phyloP scores from a whole-genome alignment of 106 monocot genomes.

The Apostasia ramifera region DNA sequence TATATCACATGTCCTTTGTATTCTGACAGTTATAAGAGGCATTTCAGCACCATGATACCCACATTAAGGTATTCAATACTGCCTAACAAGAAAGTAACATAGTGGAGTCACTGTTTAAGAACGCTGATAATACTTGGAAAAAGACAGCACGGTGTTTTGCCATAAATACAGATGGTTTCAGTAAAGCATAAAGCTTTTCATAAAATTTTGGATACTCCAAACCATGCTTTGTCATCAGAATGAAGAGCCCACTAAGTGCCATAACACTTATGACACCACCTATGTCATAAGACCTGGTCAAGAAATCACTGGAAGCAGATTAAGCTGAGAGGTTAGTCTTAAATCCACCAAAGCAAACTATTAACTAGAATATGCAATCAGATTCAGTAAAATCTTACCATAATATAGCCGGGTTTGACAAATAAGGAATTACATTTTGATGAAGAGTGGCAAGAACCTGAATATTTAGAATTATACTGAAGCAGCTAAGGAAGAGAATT shows the following conservation, averaged over 20 bases:
- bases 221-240: constrained; percentile 91
- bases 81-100: not conserved
- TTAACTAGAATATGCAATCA: not conserved
- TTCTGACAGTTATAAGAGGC: not conserved
- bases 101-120: constrained; percentile 1
- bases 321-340: constrained; percentile 11
- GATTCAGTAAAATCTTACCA: constrained; percentile 37
- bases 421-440: constrained; percentile 73
- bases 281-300: constrained; percentile 90
- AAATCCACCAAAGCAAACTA: not conserved
- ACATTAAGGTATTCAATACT: not conserved
- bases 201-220: constrained; percentile 91
- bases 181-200: constrained; percentile 80
- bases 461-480: constrained; percentile 2
- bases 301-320: constrained; percentile 74
- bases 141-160: constrained; percentile 83
- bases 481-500: not conserved
- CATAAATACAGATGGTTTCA: constrained; percentile 80
- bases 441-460: constrained; percentile 84
- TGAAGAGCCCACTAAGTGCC: constrained; percentile 84
- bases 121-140: constrained; percentile 53
- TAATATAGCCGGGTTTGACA: constrained; percentile 76
- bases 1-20: too few relatives aligned
- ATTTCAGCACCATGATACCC: not conserved
- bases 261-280: constrained; percentile 96